Conservation (phyloP, 441 rosid genomes). For the Rhodomyrtus psidioides region DNA sequence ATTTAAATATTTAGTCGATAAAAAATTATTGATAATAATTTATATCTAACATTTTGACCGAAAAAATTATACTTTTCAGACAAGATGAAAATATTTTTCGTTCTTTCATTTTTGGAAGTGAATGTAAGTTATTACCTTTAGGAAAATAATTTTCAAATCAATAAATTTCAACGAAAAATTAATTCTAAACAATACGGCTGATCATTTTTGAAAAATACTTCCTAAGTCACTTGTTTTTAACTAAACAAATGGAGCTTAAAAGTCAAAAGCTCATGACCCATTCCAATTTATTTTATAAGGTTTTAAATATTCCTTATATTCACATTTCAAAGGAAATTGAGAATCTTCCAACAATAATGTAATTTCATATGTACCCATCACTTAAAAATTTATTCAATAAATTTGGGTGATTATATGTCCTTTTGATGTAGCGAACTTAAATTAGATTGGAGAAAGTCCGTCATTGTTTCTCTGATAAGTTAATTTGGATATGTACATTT, state of each 20-base stretch:
- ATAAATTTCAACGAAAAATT: background rate
- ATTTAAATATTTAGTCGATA: background rate
- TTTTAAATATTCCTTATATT: background rate
- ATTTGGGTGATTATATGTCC: no score
- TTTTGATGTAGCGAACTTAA: background rate
- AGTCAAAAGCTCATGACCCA: background rate
- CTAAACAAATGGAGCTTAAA: rapidly evolving
- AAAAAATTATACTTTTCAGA: background rate
- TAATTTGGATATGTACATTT: background rate
- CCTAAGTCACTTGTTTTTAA: rapidly evolving
- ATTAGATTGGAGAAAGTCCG: background rate
- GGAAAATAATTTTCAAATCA: rapidly evolving
- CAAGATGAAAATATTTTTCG: rapidly evolving
- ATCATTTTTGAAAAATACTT: rapidly evolving
- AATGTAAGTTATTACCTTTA: background rate
- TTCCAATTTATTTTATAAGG: background rate
- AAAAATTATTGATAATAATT: background rate
- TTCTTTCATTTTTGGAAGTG: background rate
- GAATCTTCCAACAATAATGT: background rate
- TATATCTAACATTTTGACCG: background rate
- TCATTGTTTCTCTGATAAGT: background rate
- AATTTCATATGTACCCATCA: background rate
- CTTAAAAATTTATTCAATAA: background rate
- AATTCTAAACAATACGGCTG: no score
- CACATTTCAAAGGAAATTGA: background rate